Base-by-base conservation (phyloP, 2,329 filamentous ascomycete genomes). In the Claviceps sorghi region DNA sequence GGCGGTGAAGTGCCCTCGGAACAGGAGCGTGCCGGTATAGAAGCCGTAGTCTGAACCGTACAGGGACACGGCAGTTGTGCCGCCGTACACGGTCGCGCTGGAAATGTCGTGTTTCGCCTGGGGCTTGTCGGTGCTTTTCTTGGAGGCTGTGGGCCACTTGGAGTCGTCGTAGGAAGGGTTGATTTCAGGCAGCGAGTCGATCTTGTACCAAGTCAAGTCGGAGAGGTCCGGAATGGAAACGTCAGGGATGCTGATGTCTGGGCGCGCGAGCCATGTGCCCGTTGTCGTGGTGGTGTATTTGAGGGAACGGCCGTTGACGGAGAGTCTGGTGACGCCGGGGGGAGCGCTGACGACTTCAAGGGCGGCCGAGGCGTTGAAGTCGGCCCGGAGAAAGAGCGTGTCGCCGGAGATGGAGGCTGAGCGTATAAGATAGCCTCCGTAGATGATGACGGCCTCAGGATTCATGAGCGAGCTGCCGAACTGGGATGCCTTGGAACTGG, bases 41-140 rank as follows among this genome's bases (percentile, higher is more conserved):
- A 81, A 90, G 26, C 85, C 85, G 60, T 90, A 90, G 64, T 90
- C 86, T 17, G 78, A 78, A 0, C 74, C 74, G 59, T 84, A 87
- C 0, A 90, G 74, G 0, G 79, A 82, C 0, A 77, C 80, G 0
- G 84, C 80, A 0, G 86, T 89, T 0, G 70, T 74, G 2, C 83
- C 67, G 2, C 74, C 67, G 22, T 67, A 60, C 19, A 72, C 68
- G 0, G 76, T 78, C 63, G 88, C 88, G 61, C 78, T 77, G 1
- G 80, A 82, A 2, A 71, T 72, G 0, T 67, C 71, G 6, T 79
- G 69, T 54, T 82, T 67, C 1, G 84, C 86, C 0, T 61, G 58
- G 0, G 73, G 73, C 29, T 38, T 53, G 32, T 32, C 19, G 9
- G 13, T 47, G 19, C 43, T 26, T 30, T 13, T 41, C 36, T 43